phyloP scores from a whole-genome alignment of 257 asterid species.

The Nicotiana tabacum region DNA sequence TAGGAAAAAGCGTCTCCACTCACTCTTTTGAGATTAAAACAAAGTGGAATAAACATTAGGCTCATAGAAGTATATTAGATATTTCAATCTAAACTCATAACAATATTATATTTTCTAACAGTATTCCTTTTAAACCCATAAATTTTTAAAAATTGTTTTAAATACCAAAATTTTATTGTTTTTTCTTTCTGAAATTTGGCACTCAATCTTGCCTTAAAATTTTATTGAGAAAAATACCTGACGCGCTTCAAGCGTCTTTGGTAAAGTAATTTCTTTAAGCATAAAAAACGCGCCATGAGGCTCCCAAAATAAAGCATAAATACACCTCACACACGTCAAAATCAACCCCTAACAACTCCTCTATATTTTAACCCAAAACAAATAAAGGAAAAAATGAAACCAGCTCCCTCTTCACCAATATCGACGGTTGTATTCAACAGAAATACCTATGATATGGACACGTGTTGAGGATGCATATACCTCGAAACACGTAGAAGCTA shows the following conservation, averaged over 20 bases:
- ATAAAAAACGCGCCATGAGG: not conserved
- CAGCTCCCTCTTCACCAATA: not conserved
- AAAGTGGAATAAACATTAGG: too few relatives aligned
- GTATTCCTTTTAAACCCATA: too few relatives aligned
- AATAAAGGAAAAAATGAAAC: not conserved
- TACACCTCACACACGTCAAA: conserved; percentile 15
- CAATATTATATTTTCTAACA: too few relatives aligned
- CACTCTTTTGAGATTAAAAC: too few relatives aligned
- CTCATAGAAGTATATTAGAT: too few relatives aligned
- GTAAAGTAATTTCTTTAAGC: not conserved
- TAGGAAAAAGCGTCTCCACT: too few relatives aligned
- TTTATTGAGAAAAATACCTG: not conserved
- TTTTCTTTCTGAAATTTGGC: too few relatives aligned
- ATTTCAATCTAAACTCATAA: too few relatives aligned
- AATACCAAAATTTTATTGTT: too few relatives aligned
- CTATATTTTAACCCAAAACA: not conserved
- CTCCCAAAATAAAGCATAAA: not conserved
- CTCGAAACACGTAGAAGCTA: conserved; percentile 29
- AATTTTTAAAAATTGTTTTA: too few relatives aligned
- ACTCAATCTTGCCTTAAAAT: too few relatives aligned
- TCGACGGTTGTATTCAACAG: conserved; percentile 15
- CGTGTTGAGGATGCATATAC: not conserved
- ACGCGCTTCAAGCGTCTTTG: not conserved
- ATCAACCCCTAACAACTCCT: conserved; percentile 4
- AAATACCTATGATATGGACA: not conserved